These are phyloP conservation scores for Delonix regia DNA, from an alignment of 306 rosid genomes.

Conservation along the genomic window DNA sequence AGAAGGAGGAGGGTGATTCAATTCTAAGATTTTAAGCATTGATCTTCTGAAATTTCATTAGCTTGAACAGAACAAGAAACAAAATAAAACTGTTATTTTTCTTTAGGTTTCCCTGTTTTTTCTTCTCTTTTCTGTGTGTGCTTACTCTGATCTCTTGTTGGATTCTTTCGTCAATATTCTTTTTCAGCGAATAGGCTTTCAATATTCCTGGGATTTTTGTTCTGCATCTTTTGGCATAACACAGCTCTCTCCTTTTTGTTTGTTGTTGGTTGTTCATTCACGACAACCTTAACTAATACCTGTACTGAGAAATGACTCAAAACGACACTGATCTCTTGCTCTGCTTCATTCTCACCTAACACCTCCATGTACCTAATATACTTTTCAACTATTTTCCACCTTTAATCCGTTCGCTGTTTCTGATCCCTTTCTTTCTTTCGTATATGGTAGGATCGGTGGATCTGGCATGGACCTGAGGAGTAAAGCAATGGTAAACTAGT, in stretches of 20 bases:
- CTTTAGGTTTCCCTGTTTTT: slow-evolving; percentile 18
- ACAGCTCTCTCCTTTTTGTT: not conserved
- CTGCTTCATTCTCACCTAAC: not conserved
- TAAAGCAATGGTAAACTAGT: slow-evolving; percentile 80
- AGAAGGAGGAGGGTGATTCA: not conserved
- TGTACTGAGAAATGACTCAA: not conserved
- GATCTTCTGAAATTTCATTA: not conserved
- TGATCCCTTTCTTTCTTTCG: not conserved
- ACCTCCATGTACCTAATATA: not conserved
- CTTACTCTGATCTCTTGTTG: not conserved
- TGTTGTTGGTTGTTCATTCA: not conserved
- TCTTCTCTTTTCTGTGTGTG: not conserved
- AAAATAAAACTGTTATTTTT: not conserved
- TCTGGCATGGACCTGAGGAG: slow-evolving; percentile 90
- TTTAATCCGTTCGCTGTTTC: not conserved
- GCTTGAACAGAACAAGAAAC: not conserved
- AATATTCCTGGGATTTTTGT: not conserved
- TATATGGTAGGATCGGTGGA: slow-evolving; percentile 80
- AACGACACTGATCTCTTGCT: not conserved
- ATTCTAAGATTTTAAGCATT: not conserved
- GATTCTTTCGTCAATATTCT: not conserved
- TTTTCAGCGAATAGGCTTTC: not conserved
- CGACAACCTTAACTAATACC: not conserved
- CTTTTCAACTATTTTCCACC: not conserved
- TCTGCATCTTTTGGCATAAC: not conserved